Evolutionary conservation across 257 asterid species (phyloP).

Genomic region (Ballota nigra): DNA sequence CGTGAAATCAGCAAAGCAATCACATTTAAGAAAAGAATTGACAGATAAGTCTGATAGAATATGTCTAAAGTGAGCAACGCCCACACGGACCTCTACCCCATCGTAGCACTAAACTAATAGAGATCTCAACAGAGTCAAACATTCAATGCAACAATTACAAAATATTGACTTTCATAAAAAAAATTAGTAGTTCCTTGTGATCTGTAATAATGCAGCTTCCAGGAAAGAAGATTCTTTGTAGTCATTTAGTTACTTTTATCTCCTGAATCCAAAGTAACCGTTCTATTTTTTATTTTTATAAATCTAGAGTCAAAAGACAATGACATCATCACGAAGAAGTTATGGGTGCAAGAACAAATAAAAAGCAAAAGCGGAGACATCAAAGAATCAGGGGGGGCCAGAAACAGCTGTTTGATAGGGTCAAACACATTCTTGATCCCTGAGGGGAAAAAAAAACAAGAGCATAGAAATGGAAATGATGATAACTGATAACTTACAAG

Average conservation of each 20-base stretch:
- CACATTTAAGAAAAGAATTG: not conserved
- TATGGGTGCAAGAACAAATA: not conserved
- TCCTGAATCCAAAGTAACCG: not conserved
- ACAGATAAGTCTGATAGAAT: not conserved
- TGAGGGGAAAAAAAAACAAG: not conserved
- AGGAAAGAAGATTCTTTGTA: not conserved
- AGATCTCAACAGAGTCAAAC: not conserved
- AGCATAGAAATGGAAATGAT: not conserved
- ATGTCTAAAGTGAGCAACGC: not conserved
- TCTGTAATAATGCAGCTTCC: not conserved
- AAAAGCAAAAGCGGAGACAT: not conserved
- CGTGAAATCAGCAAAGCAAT: not conserved
- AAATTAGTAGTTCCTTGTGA: not conserved
- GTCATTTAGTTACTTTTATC: not conserved
- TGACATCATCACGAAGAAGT: not conserved
- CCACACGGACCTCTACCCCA: not conserved
- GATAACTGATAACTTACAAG: conserved; percentile 52
- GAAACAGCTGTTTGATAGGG: not conserved
- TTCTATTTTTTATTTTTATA: not conserved
- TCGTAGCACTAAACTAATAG: not conserved
- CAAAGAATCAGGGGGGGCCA: conserved; percentile 1
- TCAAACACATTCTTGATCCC: not conserved
- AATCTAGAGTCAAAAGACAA: not conserved
- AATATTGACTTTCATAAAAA: not conserved
- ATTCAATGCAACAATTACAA: conserved; percentile 16